Conservation (phyloP, 805 yeast species). For the Yamadazyma akitaensis region DNA sequence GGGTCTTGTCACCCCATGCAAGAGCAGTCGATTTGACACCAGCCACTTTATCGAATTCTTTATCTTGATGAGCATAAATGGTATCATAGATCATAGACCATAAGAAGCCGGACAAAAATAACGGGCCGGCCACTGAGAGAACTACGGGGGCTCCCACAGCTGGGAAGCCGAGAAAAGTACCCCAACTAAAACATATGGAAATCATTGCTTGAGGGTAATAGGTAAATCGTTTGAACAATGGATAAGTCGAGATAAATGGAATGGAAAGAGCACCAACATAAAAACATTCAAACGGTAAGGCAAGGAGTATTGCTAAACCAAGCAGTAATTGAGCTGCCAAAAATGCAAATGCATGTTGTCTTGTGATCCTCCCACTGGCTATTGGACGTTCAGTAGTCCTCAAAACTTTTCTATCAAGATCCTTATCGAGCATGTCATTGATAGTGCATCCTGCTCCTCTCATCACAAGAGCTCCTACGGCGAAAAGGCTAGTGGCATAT, state of each 20-base stretch:
- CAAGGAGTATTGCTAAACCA: constrained; percentile 68
- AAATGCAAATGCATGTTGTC: constrained; percentile 65
- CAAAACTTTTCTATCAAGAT: constrained; percentile 80
- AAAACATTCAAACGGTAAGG: constrained; percentile 80
- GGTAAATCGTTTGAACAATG: constrained; percentile 90
- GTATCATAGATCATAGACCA: constrained; percentile 98
- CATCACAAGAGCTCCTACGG: constrained; percentile 86
- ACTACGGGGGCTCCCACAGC: constrained; percentile 85
- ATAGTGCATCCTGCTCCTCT: constrained; percentile 98
- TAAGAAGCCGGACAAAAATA: constrained; percentile 70
- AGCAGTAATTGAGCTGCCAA: constrained; percentile 69
- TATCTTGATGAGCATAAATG: constrained; percentile 96
- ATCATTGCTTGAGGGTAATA: constrained; percentile 90
- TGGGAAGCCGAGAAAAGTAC: constrained; percentile 89
- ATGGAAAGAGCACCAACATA: constrained; percentile 77
- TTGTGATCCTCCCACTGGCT: constrained; percentile 78
- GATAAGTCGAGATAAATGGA: constrained; percentile 80
- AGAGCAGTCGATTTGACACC: constrained; percentile 95
- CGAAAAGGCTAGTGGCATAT: constrained; percentile 65
- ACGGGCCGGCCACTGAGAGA: constrained; percentile 70
- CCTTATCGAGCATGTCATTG: constrained; percentile 82
- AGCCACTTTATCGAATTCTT: constrained; percentile 77
- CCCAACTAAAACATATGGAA: constrained; percentile 89
- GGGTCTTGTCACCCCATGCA: constrained; percentile 85
- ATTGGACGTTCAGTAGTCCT: constrained; percentile 92